phyloP scores from a whole-genome alignment of 2,329 filamentous ascomycete genomes.

The Cladosporium sp. region DNA sequence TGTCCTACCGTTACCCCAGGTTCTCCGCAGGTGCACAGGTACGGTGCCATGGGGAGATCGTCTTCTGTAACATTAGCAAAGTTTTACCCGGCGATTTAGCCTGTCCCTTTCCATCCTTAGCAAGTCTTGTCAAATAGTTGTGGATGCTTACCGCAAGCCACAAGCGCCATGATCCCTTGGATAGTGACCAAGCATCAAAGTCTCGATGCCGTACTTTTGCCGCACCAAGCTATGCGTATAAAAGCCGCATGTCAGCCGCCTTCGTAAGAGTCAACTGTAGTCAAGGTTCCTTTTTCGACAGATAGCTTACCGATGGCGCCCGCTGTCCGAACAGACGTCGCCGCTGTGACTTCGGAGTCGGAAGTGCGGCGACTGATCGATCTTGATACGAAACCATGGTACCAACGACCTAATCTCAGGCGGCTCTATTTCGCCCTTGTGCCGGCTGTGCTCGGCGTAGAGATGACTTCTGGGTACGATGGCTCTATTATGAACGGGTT shows the following conservation, averaged over 20 bases:
- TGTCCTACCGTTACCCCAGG: conserved; percentile 1
- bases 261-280: too few relatives aligned
- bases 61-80: neutral
- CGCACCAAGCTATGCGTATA: too few relatives aligned
- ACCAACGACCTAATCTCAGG: conserved; percentile 13
- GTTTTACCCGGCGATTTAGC: conserved; percentile 1
- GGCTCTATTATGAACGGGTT: conserved; percentile 8
- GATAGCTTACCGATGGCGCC: neutral
- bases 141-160: conserved; percentile 3
- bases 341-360: conserved; percentile 13
- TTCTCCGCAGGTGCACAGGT: neutral
- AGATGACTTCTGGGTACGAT: conserved; percentile 15
- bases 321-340: conserved; percentile 12
- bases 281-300: too few relatives aligned
- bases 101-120: neutral
- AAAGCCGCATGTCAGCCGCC: too few relatives aligned
- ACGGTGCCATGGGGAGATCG: neutral
- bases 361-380: conserved; percentile 15
- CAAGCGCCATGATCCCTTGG: too few relatives aligned
- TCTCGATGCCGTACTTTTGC: too few relatives aligned
- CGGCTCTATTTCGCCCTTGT: conserved; percentile 12
- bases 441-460: conserved; percentile 13
- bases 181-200: too few relatives aligned
- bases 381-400: conserved; percentile 15
- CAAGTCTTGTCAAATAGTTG: neutral